These are phyloP conservation scores for Diaporthe australafricana DNA, from an alignment of 2,329 filamentous ascomycete genomes.

Conservation along the genomic window DNA sequence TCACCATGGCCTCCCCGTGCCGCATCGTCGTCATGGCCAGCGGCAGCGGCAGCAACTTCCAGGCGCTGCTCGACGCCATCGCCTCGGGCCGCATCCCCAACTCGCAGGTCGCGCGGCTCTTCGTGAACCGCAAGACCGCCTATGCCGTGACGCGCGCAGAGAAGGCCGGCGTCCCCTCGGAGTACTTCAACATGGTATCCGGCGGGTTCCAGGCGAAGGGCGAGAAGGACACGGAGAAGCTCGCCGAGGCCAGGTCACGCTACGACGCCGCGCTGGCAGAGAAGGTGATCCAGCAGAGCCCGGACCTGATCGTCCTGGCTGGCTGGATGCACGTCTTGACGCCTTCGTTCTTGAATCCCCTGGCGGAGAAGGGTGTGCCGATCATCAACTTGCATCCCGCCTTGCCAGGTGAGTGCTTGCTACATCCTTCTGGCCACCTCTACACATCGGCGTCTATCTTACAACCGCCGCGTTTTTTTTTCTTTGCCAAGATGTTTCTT, in stretches of 20 bases:
- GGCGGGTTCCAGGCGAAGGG: conserved; percentile 72
- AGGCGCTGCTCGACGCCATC: conserved; percentile 73
- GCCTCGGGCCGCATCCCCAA: conserved; percentile 52
- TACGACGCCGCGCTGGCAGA: conserved; percentile 83
- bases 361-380: conserved; percentile 70
- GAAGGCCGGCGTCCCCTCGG: conserved; percentile 73
- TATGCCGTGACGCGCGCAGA: conserved; percentile 54
- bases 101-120: conserved; percentile 58
- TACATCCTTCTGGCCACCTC: background rate
- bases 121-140: conserved; percentile 62
- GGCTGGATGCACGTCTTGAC: conserved; percentile 91
- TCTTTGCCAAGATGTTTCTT: background rate
- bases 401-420: conserved; percentile 67
- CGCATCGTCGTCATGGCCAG: conserved; percentile 77
- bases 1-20: conserved; percentile 43
- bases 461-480: background rate
- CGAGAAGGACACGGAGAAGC: conserved; percentile 68
- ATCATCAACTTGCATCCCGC: conserved; percentile 89
- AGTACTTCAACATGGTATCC: conserved; percentile 84
- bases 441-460: background rate
- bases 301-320: conserved; percentile 82
- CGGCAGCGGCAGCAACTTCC: conserved; percentile 81
- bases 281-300: conserved; percentile 71
- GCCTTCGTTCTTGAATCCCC: conserved; percentile 74
- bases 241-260: conserved; percentile 69